A percentile compares a stretch with the other conserved stretches of the same genome.
These are phyloP conservation scores for Neopestalotiopsis sp. DNA, from an alignment of 2,329 filamentous ascomycete genomes.

Conservation along the genomic window DNA sequence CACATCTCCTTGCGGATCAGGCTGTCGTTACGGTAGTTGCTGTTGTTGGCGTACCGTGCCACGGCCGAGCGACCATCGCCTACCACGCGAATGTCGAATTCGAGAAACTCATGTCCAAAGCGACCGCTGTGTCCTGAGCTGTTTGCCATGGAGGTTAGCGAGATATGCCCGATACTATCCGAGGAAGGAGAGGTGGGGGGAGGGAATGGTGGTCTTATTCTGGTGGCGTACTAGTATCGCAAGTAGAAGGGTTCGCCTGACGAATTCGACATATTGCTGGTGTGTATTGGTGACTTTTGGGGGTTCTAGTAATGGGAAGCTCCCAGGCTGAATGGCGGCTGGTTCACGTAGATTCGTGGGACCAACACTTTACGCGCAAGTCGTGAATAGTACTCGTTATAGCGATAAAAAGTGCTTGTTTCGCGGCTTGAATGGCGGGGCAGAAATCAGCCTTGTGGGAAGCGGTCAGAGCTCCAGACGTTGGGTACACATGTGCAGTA, in stretches of 20 bases:
- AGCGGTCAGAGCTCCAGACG: conserved; percentile 16
- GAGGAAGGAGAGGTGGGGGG: not conserved
- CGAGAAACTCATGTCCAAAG: conserved; percentile 97
- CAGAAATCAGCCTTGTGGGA: conserved; percentile 14
- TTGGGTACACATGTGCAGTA: not conserved
- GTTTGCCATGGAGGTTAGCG: conserved; percentile 18
- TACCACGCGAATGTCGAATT: conserved; percentile 94
- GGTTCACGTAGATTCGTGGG: not conserved
- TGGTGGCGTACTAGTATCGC: conserved; percentile 84
- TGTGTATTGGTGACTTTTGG: not conserved
- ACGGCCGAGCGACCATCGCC: conserved; percentile 93
- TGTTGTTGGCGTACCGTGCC: conserved; percentile 98
- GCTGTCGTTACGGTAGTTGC: conserved; percentile 98
- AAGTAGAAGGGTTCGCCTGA: conserved; percentile 86
- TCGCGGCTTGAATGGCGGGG: conserved; percentile 10
- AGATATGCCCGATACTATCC: not conserved
- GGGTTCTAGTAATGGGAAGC: not conserved
- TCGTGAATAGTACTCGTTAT: not conserved
- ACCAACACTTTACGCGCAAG: not conserved
- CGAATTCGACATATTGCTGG: conserved; percentile 16
- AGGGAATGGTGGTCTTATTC: no score
- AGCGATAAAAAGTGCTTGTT: not conserved
- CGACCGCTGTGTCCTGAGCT: conserved; percentile 97
- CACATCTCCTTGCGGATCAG: conserved; percentile 99
- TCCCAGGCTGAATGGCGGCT: not conserved